Percentiles rank a stretch among this genome's conserved stretches.
phyloP scores from a whole-genome alignment of 2,329 filamentous ascomycete genomes.

The Aspergillus uvarum region DNA sequence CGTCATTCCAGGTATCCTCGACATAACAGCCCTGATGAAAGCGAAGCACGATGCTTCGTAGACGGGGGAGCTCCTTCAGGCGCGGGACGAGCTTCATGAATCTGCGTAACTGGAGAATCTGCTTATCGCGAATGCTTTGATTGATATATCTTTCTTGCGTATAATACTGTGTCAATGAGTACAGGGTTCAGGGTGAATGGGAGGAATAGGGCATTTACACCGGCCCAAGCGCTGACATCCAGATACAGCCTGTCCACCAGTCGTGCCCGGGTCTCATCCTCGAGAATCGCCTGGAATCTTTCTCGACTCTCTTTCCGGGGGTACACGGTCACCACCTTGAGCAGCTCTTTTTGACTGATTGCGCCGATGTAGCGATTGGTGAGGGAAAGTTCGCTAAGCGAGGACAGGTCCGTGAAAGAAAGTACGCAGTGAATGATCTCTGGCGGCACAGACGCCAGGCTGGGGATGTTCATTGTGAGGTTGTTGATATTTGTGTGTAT shows the following conservation, averaged over 20 bases:
- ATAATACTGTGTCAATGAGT: background rate
- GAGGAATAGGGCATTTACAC: background rate
- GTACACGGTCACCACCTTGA: background rate
- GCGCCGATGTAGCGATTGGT: too few species aligned
- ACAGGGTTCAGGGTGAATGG: background rate
- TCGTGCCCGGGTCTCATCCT: background rate
- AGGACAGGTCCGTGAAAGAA: too few species aligned
- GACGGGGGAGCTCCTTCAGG: conserved; percentile 5
- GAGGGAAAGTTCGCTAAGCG: too few species aligned
- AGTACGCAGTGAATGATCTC: too few species aligned
- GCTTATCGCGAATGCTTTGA: background rate
- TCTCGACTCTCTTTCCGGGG: background rate
- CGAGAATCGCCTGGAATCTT: background rate
- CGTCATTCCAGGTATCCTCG: background rate
- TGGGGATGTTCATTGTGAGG: too few species aligned
- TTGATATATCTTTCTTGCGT: background rate
- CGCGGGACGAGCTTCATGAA: conserved; percentile 1
- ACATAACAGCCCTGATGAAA: conserved; percentile 5
- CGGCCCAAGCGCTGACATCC: background rate
- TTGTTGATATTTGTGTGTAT: too few species aligned
- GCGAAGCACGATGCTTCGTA: conserved; percentile 3
- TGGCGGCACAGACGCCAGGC: too few species aligned
- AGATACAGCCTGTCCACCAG: conserved; percentile 3
- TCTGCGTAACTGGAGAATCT: background rate
- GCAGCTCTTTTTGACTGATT: too few species aligned